Evolutionary conservation across 768 basidiomycete genomes (phyloP), one percentile per base, ranked within the genome.

Genomic region (Termitomyces sp.): DNA sequence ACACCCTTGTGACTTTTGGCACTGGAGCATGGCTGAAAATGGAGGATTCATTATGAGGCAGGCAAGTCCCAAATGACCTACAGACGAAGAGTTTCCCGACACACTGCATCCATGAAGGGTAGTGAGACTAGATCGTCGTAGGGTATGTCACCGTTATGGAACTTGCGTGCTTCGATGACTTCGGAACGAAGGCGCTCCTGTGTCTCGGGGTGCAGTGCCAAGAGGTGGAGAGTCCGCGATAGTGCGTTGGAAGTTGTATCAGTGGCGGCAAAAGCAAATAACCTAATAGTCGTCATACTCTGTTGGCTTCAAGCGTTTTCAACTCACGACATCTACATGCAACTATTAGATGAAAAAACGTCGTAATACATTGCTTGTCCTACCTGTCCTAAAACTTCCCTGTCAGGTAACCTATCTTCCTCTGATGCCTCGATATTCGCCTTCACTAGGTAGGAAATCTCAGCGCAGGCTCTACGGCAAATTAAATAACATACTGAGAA

Each of bases 371-470:
- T 44, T 22, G 10, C 20, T 11, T 10, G 11, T 30, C 18, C n/a
- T 30, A 47, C 46, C 18, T 47, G 46, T 30, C 24, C 46, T 28
- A 47, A n/a, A 10, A 47, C 46, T 30, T 47, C 46, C 1, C 4
- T 5, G 13, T 47, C 46, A n/a, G 18, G 9, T 18, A 47, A 18
- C 28, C 4, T 47, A 30, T 47, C 72, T 26, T 63, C 59, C 5
- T 67, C 67, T 2, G 66, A 62, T 3, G 71, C 67, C 11, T 47
- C 28, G 4, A 30, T 47, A 14, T 47, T 47, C 10, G 46, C 46
- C 28, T 47, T 47, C 28, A 47, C 46, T 47, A 14, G 20, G 60
- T 51, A 28, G 5, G 26, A 45, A 14, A 2, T 13, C 5, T 66
- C 11, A 45, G 20, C 14, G 14, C 14, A 26, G 9, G 22, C 5